phyloP scores from a whole-genome alignment of 2,329 filamentous ascomycete genomes.

The Calonectria honghensis region DNA sequence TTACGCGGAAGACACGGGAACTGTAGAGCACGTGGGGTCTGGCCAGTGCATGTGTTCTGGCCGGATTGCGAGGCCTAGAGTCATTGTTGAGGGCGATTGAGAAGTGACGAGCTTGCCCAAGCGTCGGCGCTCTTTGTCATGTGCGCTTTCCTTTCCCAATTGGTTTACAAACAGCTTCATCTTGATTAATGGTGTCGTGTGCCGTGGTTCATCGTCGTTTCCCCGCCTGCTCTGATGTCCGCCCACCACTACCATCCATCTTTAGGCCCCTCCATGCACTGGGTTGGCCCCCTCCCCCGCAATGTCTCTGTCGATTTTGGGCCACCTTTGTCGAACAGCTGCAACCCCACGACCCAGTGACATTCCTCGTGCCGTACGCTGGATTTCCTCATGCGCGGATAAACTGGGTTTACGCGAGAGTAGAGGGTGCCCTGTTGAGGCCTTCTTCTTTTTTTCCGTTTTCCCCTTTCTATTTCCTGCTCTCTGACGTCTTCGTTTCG shows the following conservation, averaged over 20 bases:
- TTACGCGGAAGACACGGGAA: conserved; percentile 19
- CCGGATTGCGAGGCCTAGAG: conserved; percentile 20
- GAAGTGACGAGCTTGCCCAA: neutral
- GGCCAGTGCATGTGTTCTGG: conserved; percentile 3
- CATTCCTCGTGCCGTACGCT: neutral
- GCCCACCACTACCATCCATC: conserved; percentile 23
- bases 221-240: conserved; percentile 27
- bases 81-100: conserved; percentile 7
- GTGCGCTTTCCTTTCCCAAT: conserved; percentile 13
- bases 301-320: conserved; percentile 34
- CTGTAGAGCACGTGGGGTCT: conserved; percentile 41
- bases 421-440: neutral
- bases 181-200: conserved; percentile 30
- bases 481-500: neutral
- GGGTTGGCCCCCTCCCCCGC: conserved; percentile 38
- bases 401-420: neutral
- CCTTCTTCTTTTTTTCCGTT: neutral
- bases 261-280: conserved; percentile 1
- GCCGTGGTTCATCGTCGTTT: conserved; percentile 15
- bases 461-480: neutral
- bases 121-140: neutral
- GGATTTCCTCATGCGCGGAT: conserved; percentile 25
- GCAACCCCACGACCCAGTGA: conserved; percentile 35
- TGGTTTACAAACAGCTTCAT: conserved; percentile 17
- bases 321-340: conserved; percentile 10